phyloP scores from a whole-genome alignment of 306 rosid species.

The Sicyos baderoa region DNA sequence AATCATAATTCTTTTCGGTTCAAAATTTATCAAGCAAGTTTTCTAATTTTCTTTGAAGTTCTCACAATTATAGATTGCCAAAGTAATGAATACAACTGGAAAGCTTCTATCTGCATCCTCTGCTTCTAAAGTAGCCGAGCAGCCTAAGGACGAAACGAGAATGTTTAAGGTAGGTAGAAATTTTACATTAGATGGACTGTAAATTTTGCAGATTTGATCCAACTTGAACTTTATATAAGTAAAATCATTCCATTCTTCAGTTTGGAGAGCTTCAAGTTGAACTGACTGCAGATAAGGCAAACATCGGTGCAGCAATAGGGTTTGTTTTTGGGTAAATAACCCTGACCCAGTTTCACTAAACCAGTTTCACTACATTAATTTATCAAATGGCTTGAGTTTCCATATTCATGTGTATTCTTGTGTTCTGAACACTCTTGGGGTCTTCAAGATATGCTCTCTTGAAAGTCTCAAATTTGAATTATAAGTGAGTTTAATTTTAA shows the following conservation, averaged over 20 bases:
- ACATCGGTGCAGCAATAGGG: slow-evolving; percentile 55
- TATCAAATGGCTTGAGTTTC: background rate
- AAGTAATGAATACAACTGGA: slow-evolving; percentile 62
- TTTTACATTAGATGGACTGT: slow-evolving; percentile 19
- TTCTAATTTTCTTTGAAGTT: background rate
- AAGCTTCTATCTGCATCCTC: slow-evolving; percentile 51
- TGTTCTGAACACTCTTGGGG: no score
- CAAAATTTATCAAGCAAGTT: background rate
- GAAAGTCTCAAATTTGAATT: no score
- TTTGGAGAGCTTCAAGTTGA: slow-evolving; percentile 90
- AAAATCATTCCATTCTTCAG: slow-evolving; percentile 39
- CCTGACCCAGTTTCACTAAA: background rate
- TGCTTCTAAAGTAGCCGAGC: slow-evolving; percentile 31
- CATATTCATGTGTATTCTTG: no score
- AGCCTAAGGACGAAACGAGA: slow-evolving; percentile 47
- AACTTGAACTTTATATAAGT: slow-evolving; percentile 19
- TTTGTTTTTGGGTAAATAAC: slow-evolving; percentile 53
- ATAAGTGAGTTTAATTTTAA: no score
- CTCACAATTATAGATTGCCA: slow-evolving; percentile 58
- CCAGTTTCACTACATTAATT: no score
- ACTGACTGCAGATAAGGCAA: slow-evolving; percentile 64
- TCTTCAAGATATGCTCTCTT: no score
- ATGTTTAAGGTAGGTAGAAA: slow-evolving; percentile 52
- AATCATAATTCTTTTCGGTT: background rate
- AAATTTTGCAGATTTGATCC: background rate